phyloP scores from a whole-genome alignment of 768 basidiomycete genomes.

The Boletus eberwhitei region DNA sequence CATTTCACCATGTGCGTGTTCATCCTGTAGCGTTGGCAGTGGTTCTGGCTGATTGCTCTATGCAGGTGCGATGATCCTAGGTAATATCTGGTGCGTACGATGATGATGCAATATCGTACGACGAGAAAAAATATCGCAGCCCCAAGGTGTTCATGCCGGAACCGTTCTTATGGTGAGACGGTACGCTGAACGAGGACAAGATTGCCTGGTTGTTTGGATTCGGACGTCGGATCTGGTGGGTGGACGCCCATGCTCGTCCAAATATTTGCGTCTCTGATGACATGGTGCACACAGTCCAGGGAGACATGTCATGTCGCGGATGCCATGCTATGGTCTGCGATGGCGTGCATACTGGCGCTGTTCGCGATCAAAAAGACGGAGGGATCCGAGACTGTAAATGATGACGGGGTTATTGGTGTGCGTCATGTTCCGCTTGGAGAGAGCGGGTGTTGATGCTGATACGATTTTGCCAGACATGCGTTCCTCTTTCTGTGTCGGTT shows the following conservation, averaged over 20 bases:
- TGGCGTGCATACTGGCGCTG: slow-evolving; percentile 12
- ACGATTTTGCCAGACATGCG: slow-evolving; percentile 3
- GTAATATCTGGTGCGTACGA: slow-evolving; percentile 7
- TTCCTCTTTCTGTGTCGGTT: slow-evolving; percentile 16
- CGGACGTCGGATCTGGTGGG: slow-evolving; percentile 20
- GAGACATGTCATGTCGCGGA: slow-evolving; percentile 22
- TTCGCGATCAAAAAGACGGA: slow-evolving; percentile 17
- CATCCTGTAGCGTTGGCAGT: too few relatives aligned
- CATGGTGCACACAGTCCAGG: slow-evolving; percentile 7
- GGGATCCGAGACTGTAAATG: slow-evolving; percentile 15
- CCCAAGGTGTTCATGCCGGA: slow-evolving; percentile 37
- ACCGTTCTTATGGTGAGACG: slow-evolving; percentile 30
- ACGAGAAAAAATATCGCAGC: slow-evolving; percentile 35
- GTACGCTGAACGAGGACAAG: slow-evolving; percentile 14
- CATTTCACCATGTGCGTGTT: slow-evolving; percentile 12
- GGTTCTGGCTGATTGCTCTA: neutral
- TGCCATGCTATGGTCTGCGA: slow-evolving; percentile 22
- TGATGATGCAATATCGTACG: slow-evolving; percentile 33
- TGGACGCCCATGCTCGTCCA: neutral
- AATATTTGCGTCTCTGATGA: neutral
- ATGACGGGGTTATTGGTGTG: slow-evolving; percentile 10
- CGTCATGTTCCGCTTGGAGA: neutral
- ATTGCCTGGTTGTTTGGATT: slow-evolving; percentile 18
- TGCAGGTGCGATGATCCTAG: slow-evolving; percentile 8
- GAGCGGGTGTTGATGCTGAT: neutral